phyloP scores from a whole-genome alignment of 75 land plant genomes.

The Picea glauca region DNA sequence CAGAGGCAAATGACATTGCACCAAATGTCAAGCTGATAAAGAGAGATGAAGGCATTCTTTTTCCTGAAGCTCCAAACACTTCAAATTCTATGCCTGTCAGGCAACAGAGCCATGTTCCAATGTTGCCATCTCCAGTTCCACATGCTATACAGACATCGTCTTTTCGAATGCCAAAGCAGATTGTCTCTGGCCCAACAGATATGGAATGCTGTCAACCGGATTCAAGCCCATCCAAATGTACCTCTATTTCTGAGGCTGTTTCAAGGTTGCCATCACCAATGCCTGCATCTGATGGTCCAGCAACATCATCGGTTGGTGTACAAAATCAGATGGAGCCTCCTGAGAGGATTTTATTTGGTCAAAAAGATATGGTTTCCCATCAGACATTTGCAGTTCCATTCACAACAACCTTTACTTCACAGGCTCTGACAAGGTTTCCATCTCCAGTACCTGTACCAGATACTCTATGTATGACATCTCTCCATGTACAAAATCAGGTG shows the following conservation, averaged over 20 bases:
- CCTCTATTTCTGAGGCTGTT: not conserved
- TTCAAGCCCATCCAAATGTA: not conserved
- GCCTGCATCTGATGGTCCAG: not conserved
- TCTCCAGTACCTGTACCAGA: not conserved
- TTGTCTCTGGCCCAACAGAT: not conserved
- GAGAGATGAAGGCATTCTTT: not conserved
- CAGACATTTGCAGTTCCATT: not conserved
- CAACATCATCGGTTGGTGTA: not conserved
- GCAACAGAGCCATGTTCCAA: not conserved
- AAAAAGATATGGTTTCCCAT: not conserved
- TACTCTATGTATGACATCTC: not conserved
- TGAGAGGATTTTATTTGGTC: not conserved
- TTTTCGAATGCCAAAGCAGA: not conserved
- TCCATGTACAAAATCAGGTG: not conserved
- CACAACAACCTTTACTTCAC: not conserved
- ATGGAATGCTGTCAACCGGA: not conserved
- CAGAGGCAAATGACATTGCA: slow-evolving; percentile 53
- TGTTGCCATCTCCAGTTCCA: slow-evolving; percentile 4
- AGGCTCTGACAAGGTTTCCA: not conserved
- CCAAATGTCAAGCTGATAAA: slow-evolving; percentile 25
- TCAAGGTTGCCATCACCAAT: not conserved
- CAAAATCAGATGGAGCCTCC: slow-evolving; percentile 1
- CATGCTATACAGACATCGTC: not conserved
- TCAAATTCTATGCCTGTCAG: not conserved
- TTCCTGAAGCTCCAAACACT: slow-evolving; percentile 1